A percentile compares a stretch with the other conserved stretches of the same genome.
Evolutionary conservation across 1,284 basidiomycete genomes (phyloP).

Genomic region (Dichomitus squalens): DNA sequence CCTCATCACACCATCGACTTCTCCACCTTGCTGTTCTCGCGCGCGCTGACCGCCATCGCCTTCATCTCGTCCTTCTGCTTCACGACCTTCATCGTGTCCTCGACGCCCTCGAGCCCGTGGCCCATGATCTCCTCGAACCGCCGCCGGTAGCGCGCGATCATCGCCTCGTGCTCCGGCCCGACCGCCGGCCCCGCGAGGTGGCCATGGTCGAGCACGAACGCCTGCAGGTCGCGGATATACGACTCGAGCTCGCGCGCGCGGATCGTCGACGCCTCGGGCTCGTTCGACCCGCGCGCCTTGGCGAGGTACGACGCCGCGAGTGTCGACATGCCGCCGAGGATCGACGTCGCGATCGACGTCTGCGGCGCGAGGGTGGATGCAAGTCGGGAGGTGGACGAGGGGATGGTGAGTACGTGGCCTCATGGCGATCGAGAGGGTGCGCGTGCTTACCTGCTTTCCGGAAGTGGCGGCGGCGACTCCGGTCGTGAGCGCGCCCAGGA

Average conservation of each 20-base stretch:
- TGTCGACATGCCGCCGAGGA: constrained; percentile 58
- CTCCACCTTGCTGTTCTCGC: not conserved
- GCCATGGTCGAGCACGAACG: constrained; percentile 60
- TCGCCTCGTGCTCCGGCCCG: constrained; percentile 28
- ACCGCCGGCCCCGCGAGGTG: constrained; percentile 33
- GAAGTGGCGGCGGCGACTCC: constrained; percentile 55
- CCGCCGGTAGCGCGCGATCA: constrained; percentile 30
- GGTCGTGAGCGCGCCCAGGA: constrained; percentile 69
- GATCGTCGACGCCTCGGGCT: constrained; percentile 60
- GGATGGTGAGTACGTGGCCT: too few relatives aligned
- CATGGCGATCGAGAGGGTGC: not conserved
- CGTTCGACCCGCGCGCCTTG: constrained; percentile 62
- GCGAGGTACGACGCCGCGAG: constrained; percentile 72
- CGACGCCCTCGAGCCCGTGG: constrained; percentile 25
- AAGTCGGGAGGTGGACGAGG: not conserved
- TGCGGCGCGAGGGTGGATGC: constrained; percentile 5
- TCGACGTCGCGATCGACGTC: constrained; percentile 36
- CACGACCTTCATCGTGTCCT: constrained; percentile 12
- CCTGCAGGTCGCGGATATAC: constrained; percentile 60
- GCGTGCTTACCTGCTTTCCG: constrained; percentile 38
- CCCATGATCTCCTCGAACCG: constrained; percentile 38
- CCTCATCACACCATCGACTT: not conserved
- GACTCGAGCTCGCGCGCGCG: constrained; percentile 61
- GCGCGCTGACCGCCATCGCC: not conserved
- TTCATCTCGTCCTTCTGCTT: constrained; percentile 10